Evolutionary conservation across 163 green algal genomes (phyloP).

Genomic region (Prototheca stagnorum): DNA sequence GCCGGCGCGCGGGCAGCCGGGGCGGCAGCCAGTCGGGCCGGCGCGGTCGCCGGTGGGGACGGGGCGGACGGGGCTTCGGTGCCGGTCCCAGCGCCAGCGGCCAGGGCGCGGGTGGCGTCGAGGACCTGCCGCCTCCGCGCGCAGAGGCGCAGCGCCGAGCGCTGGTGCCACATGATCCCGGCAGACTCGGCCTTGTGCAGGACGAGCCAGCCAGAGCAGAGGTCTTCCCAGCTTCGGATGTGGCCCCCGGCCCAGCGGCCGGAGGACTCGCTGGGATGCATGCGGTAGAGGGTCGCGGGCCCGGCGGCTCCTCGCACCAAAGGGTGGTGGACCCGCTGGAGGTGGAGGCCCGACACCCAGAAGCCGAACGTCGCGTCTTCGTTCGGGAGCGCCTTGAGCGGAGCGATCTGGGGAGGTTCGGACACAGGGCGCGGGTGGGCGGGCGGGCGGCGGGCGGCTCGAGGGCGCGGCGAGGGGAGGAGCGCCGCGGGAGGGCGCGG

Average conservation of each 20-base stretch:
- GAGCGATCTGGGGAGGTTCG: too few relatives aligned
- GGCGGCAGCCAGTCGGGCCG: too few relatives aligned
- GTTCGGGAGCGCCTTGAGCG: slow-evolving; percentile 8
- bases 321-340: slow-evolving; percentile 7
- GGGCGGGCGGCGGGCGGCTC: too few relatives aligned
- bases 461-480: too few relatives aligned
- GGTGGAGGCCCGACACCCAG: slow-evolving; percentile 7
- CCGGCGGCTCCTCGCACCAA: slow-evolving; percentile 1
- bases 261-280: neutral
- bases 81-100: too few relatives aligned
- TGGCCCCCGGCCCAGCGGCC: neutral
- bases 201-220: slow-evolving; percentile 13
- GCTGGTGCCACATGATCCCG: neutral
- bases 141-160: neutral
- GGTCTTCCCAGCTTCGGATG: slow-evolving; percentile 2
- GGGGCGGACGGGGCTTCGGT: too few relatives aligned
- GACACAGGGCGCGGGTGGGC: too few relatives aligned
- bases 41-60: too few relatives aligned
- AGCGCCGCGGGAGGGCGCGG: too few relatives aligned
- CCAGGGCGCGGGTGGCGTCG: neutral
- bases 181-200: slow-evolving; percentile 11
- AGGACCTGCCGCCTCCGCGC: neutral
- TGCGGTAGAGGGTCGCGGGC: slow-evolving; percentile 2
- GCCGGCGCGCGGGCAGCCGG: too few relatives aligned
- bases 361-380: slow-evolving; percentile 13